Base-by-base conservation (phyloP, 2,329 filamentous ascomycete genomes). In the Aspergillus sp. region DNA sequence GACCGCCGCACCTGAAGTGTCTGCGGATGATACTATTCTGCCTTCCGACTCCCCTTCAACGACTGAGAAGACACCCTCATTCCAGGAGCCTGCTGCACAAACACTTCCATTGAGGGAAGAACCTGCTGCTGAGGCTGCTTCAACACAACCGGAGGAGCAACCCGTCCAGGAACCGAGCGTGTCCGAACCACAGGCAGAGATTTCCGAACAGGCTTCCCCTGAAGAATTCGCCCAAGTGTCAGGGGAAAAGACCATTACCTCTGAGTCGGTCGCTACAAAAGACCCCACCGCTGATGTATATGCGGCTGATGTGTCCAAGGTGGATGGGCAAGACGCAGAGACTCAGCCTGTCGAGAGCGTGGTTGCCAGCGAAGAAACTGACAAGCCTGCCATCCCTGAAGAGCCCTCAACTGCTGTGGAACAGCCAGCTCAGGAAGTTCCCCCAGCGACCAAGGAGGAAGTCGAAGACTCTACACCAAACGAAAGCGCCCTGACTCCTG, bases 401-500 rank as follows among this genome's bases (percentile, higher is more conserved):
- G 57, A 63, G 7, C 34, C 63, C 31, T 30, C 59, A 46, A 49
- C 60, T 28, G 17, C 47, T 13, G 54, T 61, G 30, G 47, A 59
- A 30, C 52, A 25, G 4, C 8, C 38, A 47, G 9, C 51, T 13
- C 60, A 63, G 52, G 66, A 66, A 56, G 25, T 11, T 11, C 17
- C 54, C 46, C 17, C 23, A 23, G 43, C 47, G 23, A 19, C 41
- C 6, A 25, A 59, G n/a, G 48, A 63, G 43, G 57, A 62, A 6
- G 47, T 63, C 41, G 59, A 64, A 28, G 63, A 65, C 30, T 45
- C 53, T 50, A 55, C 63, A 19, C 34, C 46, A 22, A 64, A 73
- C 56, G 68, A 73, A 43, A 64, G 54, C 30, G 17, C 59, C 23
- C 25, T 71, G 22, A 69, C 66, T 7, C 51, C 72, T 8, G 72